Percentiles rank a stretch among this genome's conserved stretches.
These are phyloP conservation scores for Talaromyces sp. DNA, from an alignment of 2,329 filamentous ascomycete genomes.

Conservation along the genomic window DNA sequence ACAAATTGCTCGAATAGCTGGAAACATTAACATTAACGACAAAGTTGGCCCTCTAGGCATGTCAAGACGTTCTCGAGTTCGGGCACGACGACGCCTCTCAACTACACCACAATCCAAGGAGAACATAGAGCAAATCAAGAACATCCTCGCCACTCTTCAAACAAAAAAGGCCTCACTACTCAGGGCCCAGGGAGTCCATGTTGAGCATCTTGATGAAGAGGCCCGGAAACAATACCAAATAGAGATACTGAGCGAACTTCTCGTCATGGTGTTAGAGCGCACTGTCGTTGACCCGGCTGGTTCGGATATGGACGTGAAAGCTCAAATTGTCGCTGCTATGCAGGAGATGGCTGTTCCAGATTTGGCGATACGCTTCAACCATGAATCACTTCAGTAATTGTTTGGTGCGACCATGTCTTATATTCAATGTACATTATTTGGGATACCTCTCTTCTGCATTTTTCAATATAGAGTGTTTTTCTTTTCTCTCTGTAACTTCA, in stretches of 20 bases:
- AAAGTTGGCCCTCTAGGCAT: slow-evolving; percentile 27
- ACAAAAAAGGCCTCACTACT: slow-evolving; percentile 34
- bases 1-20: slow-evolving; percentile 46
- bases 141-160: slow-evolving; percentile 44
- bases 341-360: slow-evolving; percentile 36
- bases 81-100: slow-evolving; percentile 41
- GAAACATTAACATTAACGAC: slow-evolving; percentile 4
- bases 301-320: slow-evolving; percentile 29
- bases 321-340: slow-evolving; percentile 33
- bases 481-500: background rate
- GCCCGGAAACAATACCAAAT: slow-evolving; percentile 41
- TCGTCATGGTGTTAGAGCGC: slow-evolving; percentile 40
- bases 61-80: slow-evolving; percentile 23
- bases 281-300: slow-evolving; percentile 22
- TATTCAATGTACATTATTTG: slow-evolving; percentile 8
- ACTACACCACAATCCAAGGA: slow-evolving; percentile 42
- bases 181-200: slow-evolving; percentile 29
- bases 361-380: slow-evolving; percentile 20
- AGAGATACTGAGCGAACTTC: slow-evolving; percentile 41
- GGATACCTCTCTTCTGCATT: background rate
- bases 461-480: background rate
- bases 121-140: slow-evolving; percentile 44
- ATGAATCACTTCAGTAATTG: slow-evolving; percentile 3
- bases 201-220: slow-evolving; percentile 36
- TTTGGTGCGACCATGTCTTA: background rate